Base-by-base conservation (phyloP, 495 filamentous ascomycete species). In the Choiromyces venosus region DNA sequence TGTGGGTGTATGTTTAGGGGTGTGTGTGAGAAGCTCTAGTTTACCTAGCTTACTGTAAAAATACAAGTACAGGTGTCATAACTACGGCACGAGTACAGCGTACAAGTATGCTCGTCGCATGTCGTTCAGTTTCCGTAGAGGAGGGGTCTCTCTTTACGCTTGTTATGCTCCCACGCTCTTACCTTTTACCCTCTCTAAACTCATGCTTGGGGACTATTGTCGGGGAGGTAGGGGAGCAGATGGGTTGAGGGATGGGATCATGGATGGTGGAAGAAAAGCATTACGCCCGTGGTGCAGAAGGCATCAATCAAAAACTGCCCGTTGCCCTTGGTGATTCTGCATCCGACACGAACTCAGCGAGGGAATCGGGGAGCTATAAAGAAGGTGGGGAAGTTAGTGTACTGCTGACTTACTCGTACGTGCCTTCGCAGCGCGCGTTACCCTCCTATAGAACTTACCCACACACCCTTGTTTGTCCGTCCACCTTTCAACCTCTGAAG, bases 391-490 rank as follows among this genome's bases (percentile, higher is more conserved):
- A 69, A 68, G 74, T 73, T 77, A 71, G 69, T 72, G 56, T 37
- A 56, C 69, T 76, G 75, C 75, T 77, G 74, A 77, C 75, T 75
- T 76, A 52, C 42, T n/a, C n/a, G n/a, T n/a, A 69, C 39, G 73
- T 74, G 71, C 33, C 66, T 46, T 44, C 33, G 69, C 46, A 61
- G 56, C 68, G 65, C 73, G 71, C 68, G 65, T n/a, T 56, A 65
- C 71, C 66, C 73, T 46, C 73, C 69, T 56, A 67, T 73, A 67
- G 14, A 42, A 18, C 40, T 16, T 16, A 42, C 40, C 0, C 39
- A 40, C 39, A 0, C 40, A 52, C n/a, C 52, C 52, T 56, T 56
- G 52, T 56, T 56, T 56, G 52, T n/a, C 52, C 52, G 8, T 25
- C 25, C n/a, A n/a, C n/a, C 52, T 25, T 56, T 25, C 52, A 56